phyloP scores from a whole-genome alignment of 257 asterid genomes.

The Vinca minor region DNA sequence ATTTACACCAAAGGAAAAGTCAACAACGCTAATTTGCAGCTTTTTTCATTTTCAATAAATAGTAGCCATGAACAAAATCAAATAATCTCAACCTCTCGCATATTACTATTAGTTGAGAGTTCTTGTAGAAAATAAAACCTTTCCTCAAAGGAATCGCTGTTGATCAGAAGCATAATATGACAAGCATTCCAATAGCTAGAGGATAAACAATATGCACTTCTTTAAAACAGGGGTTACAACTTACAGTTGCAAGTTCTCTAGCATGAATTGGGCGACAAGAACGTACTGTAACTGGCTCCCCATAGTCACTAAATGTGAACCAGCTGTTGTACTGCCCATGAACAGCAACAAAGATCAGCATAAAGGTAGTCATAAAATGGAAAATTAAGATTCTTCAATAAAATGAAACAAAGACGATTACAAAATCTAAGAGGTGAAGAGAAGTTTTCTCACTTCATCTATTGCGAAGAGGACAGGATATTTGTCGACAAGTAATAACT shows the following conservation, averaged over 20 bases:
- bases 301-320: constrained; percentile 87
- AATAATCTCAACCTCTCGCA: background rate
- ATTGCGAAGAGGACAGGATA: constrained; percentile 89
- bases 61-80: background rate
- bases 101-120: background rate
- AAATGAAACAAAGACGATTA: constrained; percentile 1
- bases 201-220: background rate
- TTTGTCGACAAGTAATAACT: constrained; percentile 66
- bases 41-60: background rate
- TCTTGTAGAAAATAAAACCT: background rate
- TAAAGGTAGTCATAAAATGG: constrained; percentile 11
- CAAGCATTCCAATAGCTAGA: background rate
- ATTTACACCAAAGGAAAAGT: too few relatives aligned
- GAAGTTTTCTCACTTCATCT: constrained; percentile 65
- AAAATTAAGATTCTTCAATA: constrained; percentile 11
- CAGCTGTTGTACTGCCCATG: constrained; percentile 78
- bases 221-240: constrained; percentile 17
- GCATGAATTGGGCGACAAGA: constrained; percentile 84
- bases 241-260: constrained; percentile 73
- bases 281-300: constrained; percentile 79
- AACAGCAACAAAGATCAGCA: constrained; percentile 24
- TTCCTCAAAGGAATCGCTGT: background rate
- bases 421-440: constrained; percentile 1
- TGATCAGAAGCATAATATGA: background rate
- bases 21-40: background rate